phyloP scores from a whole-genome alignment of 805 yeast species.

The Pichia rugopelliculosa region DNA sequence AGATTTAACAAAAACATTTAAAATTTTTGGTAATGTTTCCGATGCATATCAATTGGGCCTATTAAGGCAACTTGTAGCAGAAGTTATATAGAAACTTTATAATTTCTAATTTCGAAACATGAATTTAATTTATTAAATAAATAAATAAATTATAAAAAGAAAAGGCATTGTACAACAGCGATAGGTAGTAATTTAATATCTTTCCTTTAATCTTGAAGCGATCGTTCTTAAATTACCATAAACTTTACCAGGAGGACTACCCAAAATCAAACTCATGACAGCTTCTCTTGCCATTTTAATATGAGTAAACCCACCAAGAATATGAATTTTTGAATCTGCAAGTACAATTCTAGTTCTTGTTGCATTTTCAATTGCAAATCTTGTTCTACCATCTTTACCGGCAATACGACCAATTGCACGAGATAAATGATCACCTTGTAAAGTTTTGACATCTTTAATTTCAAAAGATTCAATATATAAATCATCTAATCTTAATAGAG shows the following conservation, averaged over 20 bases:
- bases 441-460: constrained; percentile 91
- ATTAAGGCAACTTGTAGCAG: constrained; percentile 32
- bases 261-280: constrained; percentile 87
- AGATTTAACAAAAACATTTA: constrained; percentile 38
- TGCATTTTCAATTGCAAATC: constrained; percentile 97
- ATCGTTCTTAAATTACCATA: constrained; percentile 95
- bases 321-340: constrained; percentile 95
- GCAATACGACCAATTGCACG: constrained; percentile 99
- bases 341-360: constrained; percentile 96
- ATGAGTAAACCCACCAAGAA: constrained; percentile 93
- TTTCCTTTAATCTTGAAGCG: constrained; percentile 94
- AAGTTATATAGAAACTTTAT: constrained; percentile 6
- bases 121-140: neutral
- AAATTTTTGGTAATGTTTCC: constrained; percentile 53
- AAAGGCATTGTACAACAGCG: neutral
- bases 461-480: constrained; percentile 95
- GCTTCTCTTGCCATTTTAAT: constrained; percentile 98
- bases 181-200: constrained; percentile 48
- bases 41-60: constrained; percentile 52
- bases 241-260: constrained; percentile 98
- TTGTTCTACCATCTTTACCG: constrained; percentile 98
- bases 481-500: constrained; percentile 88
- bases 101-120: neutral
- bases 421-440: constrained; percentile 92
- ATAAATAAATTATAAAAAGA: neutral